Evolutionary conservation across 257 asterid genomes (phyloP).

Genomic region (Penstemon barbatus): DNA sequence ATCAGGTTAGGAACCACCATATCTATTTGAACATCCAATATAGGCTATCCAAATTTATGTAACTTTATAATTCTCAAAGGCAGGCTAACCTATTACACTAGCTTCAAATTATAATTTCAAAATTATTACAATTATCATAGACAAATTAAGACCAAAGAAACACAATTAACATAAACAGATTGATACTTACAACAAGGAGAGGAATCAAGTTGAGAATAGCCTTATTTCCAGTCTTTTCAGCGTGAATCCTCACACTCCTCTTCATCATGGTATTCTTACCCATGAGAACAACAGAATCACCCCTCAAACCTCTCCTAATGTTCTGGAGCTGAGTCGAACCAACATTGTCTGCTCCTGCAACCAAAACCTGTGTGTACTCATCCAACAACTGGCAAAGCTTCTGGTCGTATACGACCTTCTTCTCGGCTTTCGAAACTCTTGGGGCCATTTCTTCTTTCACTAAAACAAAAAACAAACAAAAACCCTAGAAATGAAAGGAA

Average conservation of each 20-base stretch:
- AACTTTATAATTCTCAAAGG: too few species aligned
- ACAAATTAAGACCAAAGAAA: neutral
- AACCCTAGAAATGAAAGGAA: conserved; percentile 48
- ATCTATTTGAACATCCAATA: too few species aligned
- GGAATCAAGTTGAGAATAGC: conserved; percentile 76
- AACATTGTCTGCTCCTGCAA: conserved; percentile 81
- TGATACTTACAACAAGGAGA: conserved; percentile 66
- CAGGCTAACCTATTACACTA: too few species aligned
- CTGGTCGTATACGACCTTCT: conserved; percentile 73
- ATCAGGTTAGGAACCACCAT: too few species aligned
- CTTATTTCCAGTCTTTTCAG: conserved; percentile 74
- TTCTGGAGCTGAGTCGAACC: conserved; percentile 87
- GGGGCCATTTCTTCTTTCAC: conserved; percentile 50
- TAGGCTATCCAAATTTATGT: too few species aligned
- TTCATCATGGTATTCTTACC: conserved; percentile 99
- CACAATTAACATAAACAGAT: neutral
- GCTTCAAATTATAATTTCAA: too few species aligned
- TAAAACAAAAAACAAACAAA: neutral
- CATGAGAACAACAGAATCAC: conserved; percentile 85
- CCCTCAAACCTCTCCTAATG: conserved; percentile 77
- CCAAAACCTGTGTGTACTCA: conserved; percentile 71
- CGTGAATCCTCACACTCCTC: conserved; percentile 71
- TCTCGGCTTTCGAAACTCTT: conserved; percentile 65
- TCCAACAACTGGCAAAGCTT: conserved; percentile 83
- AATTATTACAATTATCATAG: too few species aligned